Evolutionary conservation across 2,329 filamentous ascomycete genomes (phyloP), one percentile per base, ranked within the genome.

Genomic region (Scedosporium minutisporum): DNA sequence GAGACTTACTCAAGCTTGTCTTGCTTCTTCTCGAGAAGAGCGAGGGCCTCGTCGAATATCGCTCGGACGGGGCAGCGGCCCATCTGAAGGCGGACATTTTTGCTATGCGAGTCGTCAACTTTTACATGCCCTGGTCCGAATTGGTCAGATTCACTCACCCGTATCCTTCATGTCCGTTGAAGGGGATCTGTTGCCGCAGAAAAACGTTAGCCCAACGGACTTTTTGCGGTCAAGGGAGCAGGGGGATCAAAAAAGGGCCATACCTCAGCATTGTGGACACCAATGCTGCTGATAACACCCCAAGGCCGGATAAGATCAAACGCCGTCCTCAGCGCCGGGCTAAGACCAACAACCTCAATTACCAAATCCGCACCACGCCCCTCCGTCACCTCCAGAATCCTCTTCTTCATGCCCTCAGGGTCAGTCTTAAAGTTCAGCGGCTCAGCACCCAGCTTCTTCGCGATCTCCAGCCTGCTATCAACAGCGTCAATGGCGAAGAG

Each of bases 331-430:
- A 90, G 72, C 3, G 87, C 88, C 44, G 83, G 81, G 64, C 83
- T 87, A 65, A 87, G 74, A 0, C 87, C 87, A 16, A 90, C 87
- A 3, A 89, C 86, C 71, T 91, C 87, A 66, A 96, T 86, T 2
- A 92, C 85, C 1, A 88, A 84, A 74, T 96, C 91, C 6, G 90
- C 91, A 6, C 91, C 91, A n/a, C 91, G 80, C 1, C 90, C 90
- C 9, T 87, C 80, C 0, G 89, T 93, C 51, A 87, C 80, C 67
- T 90, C 88, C 69, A 85, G 85, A 57, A 95, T 86, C 57, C 87
- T 82, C 68, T 82, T 79, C 60, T 85, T 76, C 68, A 93, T 78
- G 0, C 80, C 85, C 51, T 87, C 83, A 58, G 80, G 81, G 64
- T 90, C 84, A 0, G 78, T 85, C 69, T 82, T 75, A 73, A 91